These are phyloP conservation scores for Xerocomus nothofagi DNA, from an alignment of 1,284 basidiomycete genomes.

Conservation along the genomic window DNA sequence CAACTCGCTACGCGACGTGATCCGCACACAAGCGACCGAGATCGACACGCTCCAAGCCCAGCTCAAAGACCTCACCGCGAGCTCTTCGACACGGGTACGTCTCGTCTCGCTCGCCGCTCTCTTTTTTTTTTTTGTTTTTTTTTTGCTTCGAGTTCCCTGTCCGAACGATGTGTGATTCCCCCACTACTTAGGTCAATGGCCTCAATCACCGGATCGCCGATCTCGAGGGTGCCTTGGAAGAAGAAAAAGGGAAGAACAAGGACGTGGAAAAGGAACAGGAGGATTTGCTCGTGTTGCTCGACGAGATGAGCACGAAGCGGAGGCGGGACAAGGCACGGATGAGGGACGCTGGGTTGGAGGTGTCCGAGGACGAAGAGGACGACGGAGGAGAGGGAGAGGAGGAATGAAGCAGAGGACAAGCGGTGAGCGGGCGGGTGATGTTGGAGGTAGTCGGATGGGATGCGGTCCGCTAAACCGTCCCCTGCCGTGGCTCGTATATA, in stretches of 20 bases:
- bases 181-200: constrained; percentile 41
- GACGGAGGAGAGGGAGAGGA: constrained; percentile 33
- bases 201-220: constrained; percentile 46
- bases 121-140: neutral
- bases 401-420: neutral
- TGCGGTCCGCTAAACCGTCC: neutral
- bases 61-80: constrained; percentile 41
- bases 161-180: no score
- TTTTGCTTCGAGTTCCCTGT: no score
- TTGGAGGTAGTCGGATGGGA: neutral
- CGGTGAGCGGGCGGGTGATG: no score
- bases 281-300: constrained; percentile 89
- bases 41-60: constrained; percentile 62
- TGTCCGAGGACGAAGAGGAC: constrained; percentile 84
- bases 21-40: constrained; percentile 78
- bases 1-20: constrained; percentile 75
- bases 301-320: constrained; percentile 88
- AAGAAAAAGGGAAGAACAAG: constrained; percentile 62
- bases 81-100: constrained; percentile 43
- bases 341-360: constrained; percentile 74
- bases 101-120: neutral
- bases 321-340: constrained; percentile 79
- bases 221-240: constrained; percentile 51
- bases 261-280: constrained; percentile 95
- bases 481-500: neutral